phyloP scores from a whole-genome alignment of 2,329 filamentous ascomycete genomes.

The Cercospora sp. region DNA sequence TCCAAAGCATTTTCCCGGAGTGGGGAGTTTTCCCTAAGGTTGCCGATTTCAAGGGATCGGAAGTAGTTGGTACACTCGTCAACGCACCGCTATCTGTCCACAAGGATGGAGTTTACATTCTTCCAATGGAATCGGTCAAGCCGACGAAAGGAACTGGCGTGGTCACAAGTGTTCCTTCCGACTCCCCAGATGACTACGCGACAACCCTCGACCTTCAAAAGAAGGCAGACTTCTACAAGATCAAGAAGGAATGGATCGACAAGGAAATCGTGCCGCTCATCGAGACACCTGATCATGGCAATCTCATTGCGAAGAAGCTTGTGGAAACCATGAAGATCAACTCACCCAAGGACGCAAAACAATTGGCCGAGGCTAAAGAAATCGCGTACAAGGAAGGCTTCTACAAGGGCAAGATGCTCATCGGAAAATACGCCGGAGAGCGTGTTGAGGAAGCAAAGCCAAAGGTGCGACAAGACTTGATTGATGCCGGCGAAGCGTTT shows the following conservation, averaged over 20 bases:
- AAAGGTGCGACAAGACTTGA: slow-evolving; percentile 74
- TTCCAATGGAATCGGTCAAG: slow-evolving; percentile 93
- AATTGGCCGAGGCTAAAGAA: slow-evolving; percentile 91
- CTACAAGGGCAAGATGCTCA: slow-evolving; percentile 88
- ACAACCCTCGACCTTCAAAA: slow-evolving; percentile 85
- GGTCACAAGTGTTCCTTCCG: slow-evolving; percentile 91
- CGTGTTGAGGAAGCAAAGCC: slow-evolving; percentile 84
- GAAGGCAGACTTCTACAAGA: slow-evolving; percentile 94
- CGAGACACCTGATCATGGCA: slow-evolving; percentile 81
- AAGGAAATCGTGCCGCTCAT: slow-evolving; percentile 87
- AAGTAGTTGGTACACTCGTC: slow-evolving; percentile 84
- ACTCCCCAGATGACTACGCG: slow-evolving; percentile 93
- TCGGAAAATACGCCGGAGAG: slow-evolving; percentile 84
- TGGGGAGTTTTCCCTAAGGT: slow-evolving; percentile 75
- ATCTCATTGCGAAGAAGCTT: slow-evolving; percentile 77
- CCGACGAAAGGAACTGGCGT: slow-evolving; percentile 95
- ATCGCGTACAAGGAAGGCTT: slow-evolving; percentile 95
- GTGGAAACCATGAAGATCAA: slow-evolving; percentile 94
- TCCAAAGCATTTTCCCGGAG: slow-evolving; percentile 79
- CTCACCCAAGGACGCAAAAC: slow-evolving; percentile 89
- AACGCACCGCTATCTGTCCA: slow-evolving; percentile 86
- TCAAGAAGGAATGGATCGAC: slow-evolving; percentile 95
- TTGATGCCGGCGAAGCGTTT: slow-evolving; percentile 78
- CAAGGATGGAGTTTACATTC: slow-evolving; percentile 71
- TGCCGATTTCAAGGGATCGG: slow-evolving; percentile 71